A percentile compares a stretch with the other conserved stretches of the same genome.
These are phyloP conservation scores for Penicillium tannophilum DNA, from an alignment of 495 filamentous ascomycete species.

Conservation along the genomic window DNA sequence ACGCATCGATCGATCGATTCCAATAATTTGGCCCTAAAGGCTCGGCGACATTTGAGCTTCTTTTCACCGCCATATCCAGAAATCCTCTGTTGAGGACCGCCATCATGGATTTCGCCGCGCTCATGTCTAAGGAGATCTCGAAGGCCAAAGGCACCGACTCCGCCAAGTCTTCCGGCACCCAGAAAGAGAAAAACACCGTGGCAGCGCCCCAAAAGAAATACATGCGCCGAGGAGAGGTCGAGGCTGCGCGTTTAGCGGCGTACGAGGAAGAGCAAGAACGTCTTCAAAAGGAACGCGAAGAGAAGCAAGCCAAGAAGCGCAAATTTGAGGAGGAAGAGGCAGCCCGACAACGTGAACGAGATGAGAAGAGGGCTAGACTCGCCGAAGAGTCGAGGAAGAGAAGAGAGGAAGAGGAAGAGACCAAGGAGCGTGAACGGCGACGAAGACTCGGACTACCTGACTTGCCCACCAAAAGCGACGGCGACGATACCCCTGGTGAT, in stretches of 20 bases:
- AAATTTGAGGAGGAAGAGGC: slow-evolving; percentile 89
- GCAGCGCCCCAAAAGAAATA: slow-evolving; percentile 68
- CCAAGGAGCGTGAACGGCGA: slow-evolving; percentile 55
- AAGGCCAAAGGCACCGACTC: slow-evolving; percentile 61
- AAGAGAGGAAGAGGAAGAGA: slow-evolving; percentile 70
- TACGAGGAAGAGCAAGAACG: slow-evolving; percentile 79
- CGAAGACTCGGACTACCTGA: slow-evolving; percentile 71
- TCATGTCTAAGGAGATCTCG: slow-evolving; percentile 89
- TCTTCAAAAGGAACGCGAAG: slow-evolving; percentile 66
- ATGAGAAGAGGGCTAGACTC: slow-evolving; percentile 76
- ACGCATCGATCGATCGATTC: not conserved
- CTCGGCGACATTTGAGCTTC: not conserved
- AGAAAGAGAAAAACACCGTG: slow-evolving; percentile 26
- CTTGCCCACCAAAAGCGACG: slow-evolving; percentile 49
- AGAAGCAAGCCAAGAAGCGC: slow-evolving; percentile 71
- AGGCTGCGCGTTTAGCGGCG: slow-evolving; percentile 76
- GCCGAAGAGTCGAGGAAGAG: slow-evolving; percentile 74
- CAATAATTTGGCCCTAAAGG: not conserved
- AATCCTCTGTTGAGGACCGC: slow-evolving; percentile 3
- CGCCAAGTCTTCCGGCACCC: slow-evolving; percentile 26
- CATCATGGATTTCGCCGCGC: slow-evolving; percentile 89
- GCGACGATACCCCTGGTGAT: slow-evolving; percentile 39
- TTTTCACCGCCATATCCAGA: not conserved
- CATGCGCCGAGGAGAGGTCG: slow-evolving; percentile 80
- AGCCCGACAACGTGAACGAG: slow-evolving; percentile 63